Evolutionary conservation across 1,284 basidiomycete genomes (phyloP).

Genomic region (Melanopsichium pennsylvanicum): DNA sequence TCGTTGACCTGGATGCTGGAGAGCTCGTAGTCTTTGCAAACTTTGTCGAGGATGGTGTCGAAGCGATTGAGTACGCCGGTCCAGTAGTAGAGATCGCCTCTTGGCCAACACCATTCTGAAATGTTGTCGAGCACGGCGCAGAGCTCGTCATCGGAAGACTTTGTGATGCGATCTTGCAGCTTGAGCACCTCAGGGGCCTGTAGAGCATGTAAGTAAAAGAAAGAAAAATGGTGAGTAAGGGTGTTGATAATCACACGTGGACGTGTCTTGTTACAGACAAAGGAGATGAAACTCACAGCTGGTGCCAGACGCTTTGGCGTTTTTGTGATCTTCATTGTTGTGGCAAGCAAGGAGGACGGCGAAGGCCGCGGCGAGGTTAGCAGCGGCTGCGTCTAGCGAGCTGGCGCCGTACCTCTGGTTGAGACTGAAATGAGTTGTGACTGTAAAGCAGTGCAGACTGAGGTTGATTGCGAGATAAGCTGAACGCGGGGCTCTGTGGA

Average conservation of each 20-base stretch:
- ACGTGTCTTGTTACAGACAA: no score
- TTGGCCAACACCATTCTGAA: constrained; percentile 84
- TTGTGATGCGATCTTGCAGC: constrained; percentile 51
- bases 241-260: no score
- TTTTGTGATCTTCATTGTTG: constrained; percentile 64
- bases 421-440: neutral
- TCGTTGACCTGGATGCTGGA: constrained; percentile 72
- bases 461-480: neutral
- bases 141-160: constrained; percentile 58
- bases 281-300: constrained; percentile 58
- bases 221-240: neutral
- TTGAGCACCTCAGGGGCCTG: constrained; percentile 51
- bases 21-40: constrained; percentile 78
- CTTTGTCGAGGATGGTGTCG: constrained; percentile 82
- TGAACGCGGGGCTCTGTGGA: neutral
- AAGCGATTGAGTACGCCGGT: constrained; percentile 93
- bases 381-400: constrained; percentile 9
- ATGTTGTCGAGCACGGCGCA: constrained; percentile 53
- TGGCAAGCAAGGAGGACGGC: neutral
- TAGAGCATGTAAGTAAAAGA: neutral
- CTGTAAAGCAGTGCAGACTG: neutral
- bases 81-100: constrained; percentile 97
- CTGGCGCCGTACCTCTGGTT: constrained; percentile 15
- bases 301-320: constrained; percentile 61
- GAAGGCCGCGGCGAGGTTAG: neutral